phyloP scores from a whole-genome alignment of 495 filamentous ascomycete species.

The Geoglossum glabrum region DNA sequence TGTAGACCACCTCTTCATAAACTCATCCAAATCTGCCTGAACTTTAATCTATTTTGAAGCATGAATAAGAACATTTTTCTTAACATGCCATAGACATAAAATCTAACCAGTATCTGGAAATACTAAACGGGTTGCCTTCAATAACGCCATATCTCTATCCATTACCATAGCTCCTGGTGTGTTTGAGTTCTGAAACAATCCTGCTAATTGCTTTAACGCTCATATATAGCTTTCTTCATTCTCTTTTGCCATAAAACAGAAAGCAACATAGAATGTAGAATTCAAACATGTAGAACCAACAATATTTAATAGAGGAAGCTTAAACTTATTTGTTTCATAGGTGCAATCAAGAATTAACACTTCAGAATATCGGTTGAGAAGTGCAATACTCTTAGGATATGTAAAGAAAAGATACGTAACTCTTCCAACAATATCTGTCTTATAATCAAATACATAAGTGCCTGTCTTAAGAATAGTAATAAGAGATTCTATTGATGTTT shows the following conservation, averaged over 20 bases:
- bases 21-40: neutral
- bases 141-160: neutral
- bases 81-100: neutral
- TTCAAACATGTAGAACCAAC: neutral
- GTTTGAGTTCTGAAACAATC: neutral
- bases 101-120: neutral
- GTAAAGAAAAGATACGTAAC: neutral
- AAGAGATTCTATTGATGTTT: neutral
- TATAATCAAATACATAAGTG: neutral
- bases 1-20: neutral
- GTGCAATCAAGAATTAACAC: conserved; percentile 8
- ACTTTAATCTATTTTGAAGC: neutral
- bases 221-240: neutral
- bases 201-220: neutral
- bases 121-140: neutral
- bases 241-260: neutral
- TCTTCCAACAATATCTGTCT: neutral
- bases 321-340: neutral
- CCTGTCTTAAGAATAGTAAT: neutral
- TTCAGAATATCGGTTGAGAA: conserved; percentile 3
- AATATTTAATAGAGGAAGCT: too few relatives aligned
- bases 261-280: neutral
- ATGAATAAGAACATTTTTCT: neutral
- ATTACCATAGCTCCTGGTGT: neutral
- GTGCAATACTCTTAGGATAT: neutral